These are phyloP conservation scores for Crataegus laevigata DNA, from an alignment of 306 rosid species.

Conservation along the genomic window DNA sequence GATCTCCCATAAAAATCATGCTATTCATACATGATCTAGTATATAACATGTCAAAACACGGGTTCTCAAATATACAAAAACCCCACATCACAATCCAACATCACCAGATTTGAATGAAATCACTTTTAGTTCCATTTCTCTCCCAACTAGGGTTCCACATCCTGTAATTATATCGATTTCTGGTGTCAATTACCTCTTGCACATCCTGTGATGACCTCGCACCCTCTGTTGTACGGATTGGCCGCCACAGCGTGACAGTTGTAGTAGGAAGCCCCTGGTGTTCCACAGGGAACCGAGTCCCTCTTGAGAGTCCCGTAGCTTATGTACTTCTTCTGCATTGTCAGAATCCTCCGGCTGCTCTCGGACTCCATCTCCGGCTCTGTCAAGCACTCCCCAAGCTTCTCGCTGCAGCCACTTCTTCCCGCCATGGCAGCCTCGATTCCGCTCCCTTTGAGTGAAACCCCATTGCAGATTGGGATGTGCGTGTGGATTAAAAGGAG, in stretches of 20 bases:
- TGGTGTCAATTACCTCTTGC: slow-evolving; percentile 55
- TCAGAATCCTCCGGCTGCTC: slow-evolving; percentile 57
- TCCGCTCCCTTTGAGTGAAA: slow-evolving; percentile 36
- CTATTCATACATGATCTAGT: slow-evolving; percentile 1
- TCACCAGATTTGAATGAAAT: neutral
- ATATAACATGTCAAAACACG: slow-evolving; percentile 7
- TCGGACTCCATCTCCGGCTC: slow-evolving; percentile 65
- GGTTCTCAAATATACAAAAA: slow-evolving; percentile 22
- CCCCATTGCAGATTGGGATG: slow-evolving; percentile 29
- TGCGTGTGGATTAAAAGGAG: slow-evolving; percentile 43
- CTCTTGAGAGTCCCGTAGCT: slow-evolving; percentile 83
- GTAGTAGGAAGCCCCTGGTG: slow-evolving; percentile 81
- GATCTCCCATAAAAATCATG: slow-evolving; percentile 19
- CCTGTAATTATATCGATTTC: slow-evolving; percentile 12
- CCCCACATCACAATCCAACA: slow-evolving; percentile 12
- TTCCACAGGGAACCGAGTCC: slow-evolving; percentile 79
- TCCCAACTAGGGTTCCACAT: neutral
- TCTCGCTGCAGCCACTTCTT: slow-evolving; percentile 43
- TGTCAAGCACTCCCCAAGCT: slow-evolving; percentile 45
- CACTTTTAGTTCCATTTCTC: neutral
- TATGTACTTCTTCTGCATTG: slow-evolving; percentile 68
- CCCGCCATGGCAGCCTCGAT: slow-evolving; percentile 28
- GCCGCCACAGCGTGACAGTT: slow-evolving; percentile 62
- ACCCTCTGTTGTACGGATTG: slow-evolving; percentile 73
- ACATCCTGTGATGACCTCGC: slow-evolving; percentile 77